These are phyloP conservation scores for Sindora glabra DNA, from an alignment of 306 rosid species.

Conservation along the genomic window DNA sequence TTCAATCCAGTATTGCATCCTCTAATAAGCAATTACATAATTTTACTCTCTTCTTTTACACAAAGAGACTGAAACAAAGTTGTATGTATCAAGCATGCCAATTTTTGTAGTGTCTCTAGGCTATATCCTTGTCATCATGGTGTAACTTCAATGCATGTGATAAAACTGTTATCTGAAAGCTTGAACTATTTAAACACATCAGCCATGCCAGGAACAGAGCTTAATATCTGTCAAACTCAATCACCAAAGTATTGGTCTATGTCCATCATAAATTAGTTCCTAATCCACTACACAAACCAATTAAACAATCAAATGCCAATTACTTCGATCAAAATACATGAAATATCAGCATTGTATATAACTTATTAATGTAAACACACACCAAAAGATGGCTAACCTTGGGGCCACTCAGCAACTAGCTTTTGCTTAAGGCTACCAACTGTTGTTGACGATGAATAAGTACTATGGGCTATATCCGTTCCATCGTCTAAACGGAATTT, in stretches of 20 bases:
- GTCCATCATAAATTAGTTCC: neutral
- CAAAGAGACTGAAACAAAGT: no score
- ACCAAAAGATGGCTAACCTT: slow-evolving; percentile 36
- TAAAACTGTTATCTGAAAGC: no score
- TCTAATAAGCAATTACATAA: no score
- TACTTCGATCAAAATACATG: neutral
- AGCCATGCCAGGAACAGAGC: neutral
- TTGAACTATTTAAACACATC: no score
- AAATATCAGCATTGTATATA: slow-evolving; percentile 2
- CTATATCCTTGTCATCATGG: no score
- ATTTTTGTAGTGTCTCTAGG: no score
- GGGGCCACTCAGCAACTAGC: slow-evolving; percentile 69
- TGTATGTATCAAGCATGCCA: no score
- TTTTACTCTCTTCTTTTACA: no score
- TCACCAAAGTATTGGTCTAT: neutral
- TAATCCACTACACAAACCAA: neutral
- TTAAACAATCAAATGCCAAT: no score
- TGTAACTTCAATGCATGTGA: no score
- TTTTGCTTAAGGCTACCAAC: slow-evolving; percentile 54
- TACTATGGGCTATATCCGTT: slow-evolving; percentile 55
- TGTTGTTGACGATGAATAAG: slow-evolving; percentile 43
- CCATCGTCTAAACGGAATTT: slow-evolving; percentile 72
- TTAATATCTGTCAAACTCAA: neutral
- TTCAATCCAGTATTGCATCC: no score
- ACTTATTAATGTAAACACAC: no score